These are phyloP conservation scores for Apiospora aurea DNA, from an alignment of 2,329 filamentous ascomycete species.

Conservation along the genomic window DNA sequence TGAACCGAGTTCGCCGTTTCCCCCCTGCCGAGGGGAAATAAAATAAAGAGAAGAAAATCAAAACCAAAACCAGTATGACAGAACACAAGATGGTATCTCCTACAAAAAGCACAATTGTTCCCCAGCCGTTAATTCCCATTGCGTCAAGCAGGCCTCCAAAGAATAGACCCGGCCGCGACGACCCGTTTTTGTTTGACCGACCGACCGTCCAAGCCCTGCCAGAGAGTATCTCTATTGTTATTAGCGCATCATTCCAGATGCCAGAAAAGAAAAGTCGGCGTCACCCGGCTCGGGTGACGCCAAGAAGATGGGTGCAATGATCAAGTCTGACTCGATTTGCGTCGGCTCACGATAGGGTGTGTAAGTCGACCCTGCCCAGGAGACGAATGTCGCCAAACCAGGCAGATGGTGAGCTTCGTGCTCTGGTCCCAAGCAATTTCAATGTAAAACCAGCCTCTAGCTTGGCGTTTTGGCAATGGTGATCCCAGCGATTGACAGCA, in stretches of 20 bases:
- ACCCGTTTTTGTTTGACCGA: slow-evolving; percentile 7
- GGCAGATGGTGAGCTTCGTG: background rate
- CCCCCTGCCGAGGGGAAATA: background rate
- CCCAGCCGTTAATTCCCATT: slow-evolving; percentile 8
- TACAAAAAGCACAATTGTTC: slow-evolving; percentile 20
- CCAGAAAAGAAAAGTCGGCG: background rate
- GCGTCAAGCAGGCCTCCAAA: slow-evolving; percentile 9
- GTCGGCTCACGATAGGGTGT: background rate
- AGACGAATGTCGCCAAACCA: background rate
- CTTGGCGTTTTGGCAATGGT: background rate
- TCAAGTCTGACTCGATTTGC: background rate
- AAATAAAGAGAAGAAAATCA: background rate
- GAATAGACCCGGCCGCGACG: slow-evolving; percentile 6
- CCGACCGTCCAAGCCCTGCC: slow-evolving; percentile 15
- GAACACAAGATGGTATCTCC: slow-evolving; percentile 22
- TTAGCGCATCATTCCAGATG: slow-evolving; percentile 12
- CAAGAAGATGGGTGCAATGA: background rate
- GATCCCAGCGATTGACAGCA: slow-evolving; percentile 12
- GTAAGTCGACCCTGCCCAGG: background rate
- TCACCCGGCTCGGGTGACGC: background rate
- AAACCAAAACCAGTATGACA: slow-evolving; percentile 15
- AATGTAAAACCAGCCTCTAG: background rate
- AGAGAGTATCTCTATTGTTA: slow-evolving; percentile 15
- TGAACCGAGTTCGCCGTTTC: slow-evolving; percentile 15
- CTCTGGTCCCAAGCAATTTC: too few species aligned